phyloP scores from a whole-genome alignment of 2,329 filamentous ascomycete species.

The Monascus ruber region DNA sequence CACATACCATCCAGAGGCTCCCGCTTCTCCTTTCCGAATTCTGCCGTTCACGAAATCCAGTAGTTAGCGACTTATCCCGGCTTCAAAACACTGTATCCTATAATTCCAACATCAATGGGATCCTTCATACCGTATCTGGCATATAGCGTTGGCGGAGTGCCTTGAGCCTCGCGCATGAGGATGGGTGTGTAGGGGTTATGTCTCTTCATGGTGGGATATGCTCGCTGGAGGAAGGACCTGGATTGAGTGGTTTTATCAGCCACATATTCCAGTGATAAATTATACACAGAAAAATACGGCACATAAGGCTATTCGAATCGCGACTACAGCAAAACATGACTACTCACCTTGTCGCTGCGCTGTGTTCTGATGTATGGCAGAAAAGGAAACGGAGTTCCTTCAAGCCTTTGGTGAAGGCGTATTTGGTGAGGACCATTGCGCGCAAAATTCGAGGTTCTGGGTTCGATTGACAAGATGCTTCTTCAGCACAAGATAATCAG shows the following conservation, averaged over 20 bases:
- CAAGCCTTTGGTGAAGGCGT: slow-evolving; percentile 76
- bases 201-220: slow-evolving; percentile 99
- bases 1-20: slow-evolving; percentile 48
- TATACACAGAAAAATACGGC: not conserved
- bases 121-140: slow-evolving; percentile 70
- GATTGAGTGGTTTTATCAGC: not conserved
- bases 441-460: not conserved
- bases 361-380: slow-evolving; percentile 87
- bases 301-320: not conserved
- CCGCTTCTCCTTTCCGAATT: slow-evolving; percentile 57
- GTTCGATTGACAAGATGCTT: not conserved
- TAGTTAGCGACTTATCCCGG: slow-evolving; percentile 7
- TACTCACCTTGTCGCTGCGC: slow-evolving; percentile 72
- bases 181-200: slow-evolving; percentile 92
- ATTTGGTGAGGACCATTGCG: slow-evolving; percentile 72
- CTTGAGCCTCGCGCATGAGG: slow-evolving; percentile 82
- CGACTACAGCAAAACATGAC: not conserved
- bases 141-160: slow-evolving; percentile 74
- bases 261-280: not conserved
- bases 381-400: slow-evolving; percentile 97
- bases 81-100: not conserved
- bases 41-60: slow-evolving; percentile 25
- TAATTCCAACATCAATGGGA: not conserved
- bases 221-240: slow-evolving; percentile 79
- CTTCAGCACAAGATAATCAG: too few species aligned